Evolutionary conservation across 2,329 filamentous ascomycete genomes (phyloP), one percentile per base, ranked within the genome.

Genomic region (Pseudocercospora pini-densiflorae): DNA sequence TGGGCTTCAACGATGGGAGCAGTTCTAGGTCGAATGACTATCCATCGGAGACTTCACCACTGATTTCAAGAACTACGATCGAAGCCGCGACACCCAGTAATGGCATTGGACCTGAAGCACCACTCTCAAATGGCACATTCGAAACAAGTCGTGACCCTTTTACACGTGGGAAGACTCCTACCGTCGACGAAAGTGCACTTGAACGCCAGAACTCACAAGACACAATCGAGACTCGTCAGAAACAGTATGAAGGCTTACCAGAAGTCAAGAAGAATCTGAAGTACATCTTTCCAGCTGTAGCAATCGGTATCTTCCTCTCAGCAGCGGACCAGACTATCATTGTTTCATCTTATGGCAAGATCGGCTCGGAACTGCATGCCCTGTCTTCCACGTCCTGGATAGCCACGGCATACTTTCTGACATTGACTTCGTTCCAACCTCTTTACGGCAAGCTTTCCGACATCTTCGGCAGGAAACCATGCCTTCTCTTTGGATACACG

Each of bases 321-420:
- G 90, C 91, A 3, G 84, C 90, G 59, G 92, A 94, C 75, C 90
- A 93, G 77, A 92, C 92, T 0, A 87, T 94, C 62, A 89, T 92
- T 31, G 87, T 94, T 58, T 88, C 88, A n/a, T 89, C 86, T n/a
- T 93, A 93, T 77, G 90, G 90, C 59, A 88, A 86, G 68, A 94
- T 94, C 72, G 91, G 91, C 10, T 92, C 86, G 64, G 92, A 94
- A 69, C 81, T 94, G 29, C 83, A 91, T 60, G 90, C 91, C 1
- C 82, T 94, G 61, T 92, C 90, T 75, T 87, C 87, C 70, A 92
- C 90, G 3, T 90, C 87, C 61, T 93, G 91, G 91, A 90, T 93
- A 65, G 90, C 90, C 29, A 88, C 87, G 27, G 84, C 84, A 9
- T 91, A 94, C 76, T 90, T 93, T 72, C 82, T 94, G 61, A 92